Base-by-base conservation (phyloP, 2,329 filamentous ascomycete species). In the Sporothrix brunneoviolacea region DNA sequence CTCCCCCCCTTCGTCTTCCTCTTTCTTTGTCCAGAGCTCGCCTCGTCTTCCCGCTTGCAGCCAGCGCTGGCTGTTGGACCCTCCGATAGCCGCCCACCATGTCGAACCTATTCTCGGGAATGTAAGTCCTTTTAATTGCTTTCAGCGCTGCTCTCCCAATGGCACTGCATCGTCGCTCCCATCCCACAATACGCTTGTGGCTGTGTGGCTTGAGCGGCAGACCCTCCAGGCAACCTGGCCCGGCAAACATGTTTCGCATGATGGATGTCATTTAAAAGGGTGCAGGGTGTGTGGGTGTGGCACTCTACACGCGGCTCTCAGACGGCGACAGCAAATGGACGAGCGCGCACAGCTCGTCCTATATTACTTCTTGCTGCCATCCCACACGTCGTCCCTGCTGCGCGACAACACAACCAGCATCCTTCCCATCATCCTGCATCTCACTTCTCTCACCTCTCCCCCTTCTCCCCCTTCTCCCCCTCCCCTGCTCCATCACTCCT, bases 91-190 rank as follows among this genome's bases (percentile, higher is more conserved):
- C 38, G 13, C 21, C 19, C 36, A 44, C 49, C 49, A 65, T 68
- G 72, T 62, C 60, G 50, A 56, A 57, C 52, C 52, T 59, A 21
- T 58, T 59, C 54, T 59, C 58, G 15, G 58, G 58, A 51, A 59
- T 59, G 58, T 59, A 49, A 52, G 58, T 58, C 22, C n/a, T 9
- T 7, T 15, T 32, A 38, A 12, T n/a, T n/a, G n/a, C n/a, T n/a
- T n/a, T n/a, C n/a, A n/a, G n/a, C n/a, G n/a, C n/a, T n/a, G n/a
- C n/a, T n/a, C n/a, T n/a, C n/a, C n/a, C n/a, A n/a, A n/a, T n/a
- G n/a, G n/a, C n/a, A n/a, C n/a, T n/a, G n/a, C n/a, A n/a, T n/a
- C n/a, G n/a, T n/a, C n/a, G n/a, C n/a, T n/a, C n/a, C n/a, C n/a
- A n/a, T n/a, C n/a, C n/a, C n/a, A n/a, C n/a, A n/a, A n/a, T n/a